Evolutionary conservation across 306 rosid genomes (phyloP).

Genomic region (Fragaria nilgerrensis): DNA sequence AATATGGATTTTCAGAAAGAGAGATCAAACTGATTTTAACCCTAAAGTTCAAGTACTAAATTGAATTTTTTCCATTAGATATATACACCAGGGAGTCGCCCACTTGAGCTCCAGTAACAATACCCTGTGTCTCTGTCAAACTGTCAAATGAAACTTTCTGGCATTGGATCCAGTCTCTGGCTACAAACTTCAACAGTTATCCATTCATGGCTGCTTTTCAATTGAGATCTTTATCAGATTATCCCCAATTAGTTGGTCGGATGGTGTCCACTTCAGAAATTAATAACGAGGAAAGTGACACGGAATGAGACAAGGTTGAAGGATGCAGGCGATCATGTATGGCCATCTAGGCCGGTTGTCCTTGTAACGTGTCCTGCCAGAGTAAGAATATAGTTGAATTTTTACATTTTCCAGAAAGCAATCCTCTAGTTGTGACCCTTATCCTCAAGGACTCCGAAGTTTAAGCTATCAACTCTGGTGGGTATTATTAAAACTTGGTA

Average conservation of each 20-base stretch:
- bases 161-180: neutral
- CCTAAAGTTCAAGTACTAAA: too few relatives aligned
- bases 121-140: neutral
- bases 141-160: slow-evolving; percentile 3
- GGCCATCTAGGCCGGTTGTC: neutral
- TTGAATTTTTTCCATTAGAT: too few relatives aligned
- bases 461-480: neutral
- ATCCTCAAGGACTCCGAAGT: neutral
- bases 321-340: neutral
- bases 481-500: neutral
- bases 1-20: too few relatives aligned
- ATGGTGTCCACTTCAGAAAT: neutral
- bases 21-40: too few relatives aligned
- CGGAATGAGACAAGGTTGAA: slow-evolving; percentile 8
- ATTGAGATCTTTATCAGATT: neutral
- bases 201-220: neutral
- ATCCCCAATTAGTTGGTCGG: neutral
- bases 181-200: neutral
- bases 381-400: too few relatives aligned
- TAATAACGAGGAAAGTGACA: neutral
- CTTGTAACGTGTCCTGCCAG: neutral
- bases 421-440: neutral
- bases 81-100: neutral
- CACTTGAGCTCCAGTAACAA: neutral
- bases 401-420: neutral